Evolutionary conservation across 768 basidiomycete genomes (phyloP).

Genomic region (Naganishia onofrii): DNA sequence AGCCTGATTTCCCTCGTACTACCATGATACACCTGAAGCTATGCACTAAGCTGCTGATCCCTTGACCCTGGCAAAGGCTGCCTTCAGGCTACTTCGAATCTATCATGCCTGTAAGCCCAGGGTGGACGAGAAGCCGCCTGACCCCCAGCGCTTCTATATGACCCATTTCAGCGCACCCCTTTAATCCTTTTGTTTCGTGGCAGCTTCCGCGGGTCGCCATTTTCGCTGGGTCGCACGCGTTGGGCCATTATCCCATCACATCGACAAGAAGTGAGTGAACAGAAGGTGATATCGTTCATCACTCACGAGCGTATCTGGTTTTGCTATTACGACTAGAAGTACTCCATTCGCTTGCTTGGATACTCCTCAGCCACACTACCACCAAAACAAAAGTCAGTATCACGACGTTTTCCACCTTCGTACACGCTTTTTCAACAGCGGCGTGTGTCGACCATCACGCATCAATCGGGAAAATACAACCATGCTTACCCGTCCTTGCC

Average conservation of each 20-base stretch:
- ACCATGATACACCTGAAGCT: neutral
- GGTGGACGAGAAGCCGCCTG: no score
- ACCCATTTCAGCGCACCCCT: neutral
- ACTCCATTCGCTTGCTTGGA: constrained; percentile 1
- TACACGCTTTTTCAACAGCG: constrained; percentile 1
- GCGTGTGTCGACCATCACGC: constrained; percentile 1
- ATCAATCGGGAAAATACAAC: constrained; percentile 4
- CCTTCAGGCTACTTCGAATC: no score
- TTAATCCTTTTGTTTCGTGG: no score
- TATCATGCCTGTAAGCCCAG: no score
- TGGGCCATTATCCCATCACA: constrained; percentile 17
- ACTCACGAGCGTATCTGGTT: neutral
- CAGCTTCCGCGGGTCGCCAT: constrained; percentile 10
- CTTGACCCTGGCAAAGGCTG: no score
- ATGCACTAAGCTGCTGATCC: neutral
- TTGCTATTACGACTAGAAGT: neutral
- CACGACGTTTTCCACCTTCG: neutral
- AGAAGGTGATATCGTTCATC: neutral
- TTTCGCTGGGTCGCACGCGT: constrained; percentile 15
- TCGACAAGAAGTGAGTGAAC: neutral
- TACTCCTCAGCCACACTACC: constrained; percentile 5
- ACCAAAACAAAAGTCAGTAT: constrained; percentile 21
- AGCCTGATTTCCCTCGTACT: neutral
- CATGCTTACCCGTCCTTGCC: constrained; percentile 21
- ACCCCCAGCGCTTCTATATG: neutral